Evolutionary conservation across 1,139 yeast species (phyloP), one percentile per base, ranked within the genome.

Genomic region (Zygoascus meyerae): DNA sequence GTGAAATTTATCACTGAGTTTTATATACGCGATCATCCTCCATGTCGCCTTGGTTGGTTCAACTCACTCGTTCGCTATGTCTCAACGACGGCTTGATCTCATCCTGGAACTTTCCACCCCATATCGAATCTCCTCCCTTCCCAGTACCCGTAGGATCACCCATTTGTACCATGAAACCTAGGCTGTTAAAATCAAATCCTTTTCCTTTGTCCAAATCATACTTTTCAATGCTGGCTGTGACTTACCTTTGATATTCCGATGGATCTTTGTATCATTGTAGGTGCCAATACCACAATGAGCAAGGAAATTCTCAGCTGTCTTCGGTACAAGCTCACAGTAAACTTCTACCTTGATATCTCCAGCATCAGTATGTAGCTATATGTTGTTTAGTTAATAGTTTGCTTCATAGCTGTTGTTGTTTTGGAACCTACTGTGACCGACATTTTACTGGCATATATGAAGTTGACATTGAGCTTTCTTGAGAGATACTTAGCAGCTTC

Each of bases 101-200:
- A 56, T 77, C 81, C 30, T 69, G 67, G 45, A 77, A 73, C 49
- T 63, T 58, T 7, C 75, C 74, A 12, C 79, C 77, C 78, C 78
- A 75, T 9, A 70, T 62, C 0, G 75, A 64, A 52, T 74, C 74
- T 21, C 80, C 77, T 28, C 81, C 75, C 55, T 72, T 74, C 0
- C 78, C 78, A 0, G 73, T 68, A 30, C 74, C 74, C 2, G 75
- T 67, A 0, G 77, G 74, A 54, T 75, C 79, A 1, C 79, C 79
- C 54, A 73, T 69, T 49, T 75, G 79, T 1, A 71, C 67, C 53
- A 75, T 73, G 55, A 75, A 74, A 1, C 66, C 60, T 53, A 18
- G 18, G n/a, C 28, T 44, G 34, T 39, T 43, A 15, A 11, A 8
- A 15, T 35, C 26, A 9, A 5, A 5, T n/a, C 17, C 12, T 31